Conservation (phyloP, 1,139 yeast species). For the Hyphopichia pseudoburtonii region DNA sequence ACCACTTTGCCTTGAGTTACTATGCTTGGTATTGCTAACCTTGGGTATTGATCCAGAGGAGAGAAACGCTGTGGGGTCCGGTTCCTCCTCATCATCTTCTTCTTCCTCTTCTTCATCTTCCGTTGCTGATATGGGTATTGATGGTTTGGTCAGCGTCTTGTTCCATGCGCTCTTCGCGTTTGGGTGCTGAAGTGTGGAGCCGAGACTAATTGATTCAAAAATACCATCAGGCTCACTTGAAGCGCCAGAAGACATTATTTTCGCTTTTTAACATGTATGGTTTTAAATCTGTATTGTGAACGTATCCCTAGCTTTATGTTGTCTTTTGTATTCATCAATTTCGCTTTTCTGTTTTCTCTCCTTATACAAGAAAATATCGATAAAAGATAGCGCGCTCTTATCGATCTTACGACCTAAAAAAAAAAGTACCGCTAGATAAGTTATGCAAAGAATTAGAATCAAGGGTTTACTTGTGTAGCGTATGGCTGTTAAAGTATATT, state of each 20-base stretch:
- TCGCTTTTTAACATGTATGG: too few species aligned
- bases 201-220: constrained; percentile 18
- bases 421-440: too few species aligned
- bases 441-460: not conserved
- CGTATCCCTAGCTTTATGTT: too few species aligned
- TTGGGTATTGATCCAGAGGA: constrained; percentile 13
- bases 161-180: not conserved
- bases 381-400: not conserved
- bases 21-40: not conserved
- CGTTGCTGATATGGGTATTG: constrained; percentile 15
- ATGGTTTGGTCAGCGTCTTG: not conserved
- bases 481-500: too few species aligned
- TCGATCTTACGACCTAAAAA: not conserved
- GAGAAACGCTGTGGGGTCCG: constrained; percentile 31
- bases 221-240: not conserved
- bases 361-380: too few species aligned
- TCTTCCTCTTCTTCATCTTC: constrained; percentile 19
- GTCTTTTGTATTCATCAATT: not conserved
- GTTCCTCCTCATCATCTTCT: constrained; percentile 16
- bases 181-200: constrained; percentile 12
- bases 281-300: too few species aligned
- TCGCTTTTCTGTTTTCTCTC: not conserved
- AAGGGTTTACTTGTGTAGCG: too few species aligned
- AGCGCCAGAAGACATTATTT: too few species aligned
- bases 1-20: constrained; percentile 4